Base-by-base conservation (phyloP, 2,329 filamentous ascomycete genomes). In the Ophiocordyceps camponoti-saundersi region DNA sequence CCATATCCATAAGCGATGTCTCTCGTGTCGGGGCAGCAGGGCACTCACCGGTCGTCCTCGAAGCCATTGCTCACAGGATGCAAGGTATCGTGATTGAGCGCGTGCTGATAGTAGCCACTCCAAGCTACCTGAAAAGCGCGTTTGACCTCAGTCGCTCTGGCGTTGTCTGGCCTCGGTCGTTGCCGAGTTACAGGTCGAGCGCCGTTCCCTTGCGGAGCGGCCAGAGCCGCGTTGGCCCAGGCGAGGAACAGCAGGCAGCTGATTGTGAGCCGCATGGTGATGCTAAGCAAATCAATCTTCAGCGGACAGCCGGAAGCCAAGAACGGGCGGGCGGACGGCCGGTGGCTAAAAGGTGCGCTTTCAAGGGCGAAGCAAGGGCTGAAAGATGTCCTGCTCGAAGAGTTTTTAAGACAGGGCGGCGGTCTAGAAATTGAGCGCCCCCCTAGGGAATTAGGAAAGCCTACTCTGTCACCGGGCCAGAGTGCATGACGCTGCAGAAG, bases 51-150 rank as follows among this genome's bases (percentile, higher is more conserved):
- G 47, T 85, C 83, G 60, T 94, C 79, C 21, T 69, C 69, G 49
- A 65, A 81, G 1, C 62, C 63, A 53, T 86, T 85, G 40, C 71
- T 74, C 15, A 85, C 68, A 0, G 87, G 85, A 50, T 68, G 70
- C 11, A 93, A 66, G 42, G 86, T 84, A 59, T 93, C 86, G 53
- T 85, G 76, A 1, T 82, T 83, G 51, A 85, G 89, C 0, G 85
- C 85, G 62, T 85, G 77, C 62, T 76, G 65, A 56, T 77, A 74
- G 59, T 90, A 90, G 2, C 80, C 82, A 49, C 79, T 64, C 82
- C 83, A 89, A 2, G 82, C 80, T 54, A 73, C 72, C 48, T 74
- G 69, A 56, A 89, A 90, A 0, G 79, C 79, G 47, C 77, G 72
- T 58, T 78, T 81, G 46, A 89, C 75, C 1, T 77, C 75, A 44